Evolutionary conservation across 2,329 filamentous ascomycete species (phyloP), one percentile per base, ranked within the genome.

Genomic region (Lachnellula subtilissima): DNA sequence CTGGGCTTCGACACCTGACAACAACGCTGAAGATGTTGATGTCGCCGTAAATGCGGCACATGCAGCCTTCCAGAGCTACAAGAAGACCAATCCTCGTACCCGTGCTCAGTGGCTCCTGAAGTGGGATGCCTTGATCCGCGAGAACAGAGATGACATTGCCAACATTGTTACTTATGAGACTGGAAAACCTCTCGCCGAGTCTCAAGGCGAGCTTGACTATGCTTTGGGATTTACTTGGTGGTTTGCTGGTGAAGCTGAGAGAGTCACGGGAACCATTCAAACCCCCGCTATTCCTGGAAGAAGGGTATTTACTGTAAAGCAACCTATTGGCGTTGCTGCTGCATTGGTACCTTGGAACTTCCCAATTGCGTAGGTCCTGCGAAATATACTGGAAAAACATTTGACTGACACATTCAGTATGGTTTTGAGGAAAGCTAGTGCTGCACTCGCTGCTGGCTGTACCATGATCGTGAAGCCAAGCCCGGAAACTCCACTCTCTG

Each of bases 271-370:
- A 15, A 78, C 78, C 0, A 78, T 86, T 4, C 79, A 82, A 47
- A 75, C 78, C 0, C 78, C 85, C 0, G 75, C 86, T 0, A 73
- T 81, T 0, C 82, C 87, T 0, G 82, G 83, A 35, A 76, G 88
- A 5, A 77, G 87, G 12, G 78, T 85, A 2, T 81, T 92, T 58
- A 87, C 85, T 0, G 80, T 91, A 63, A 92, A 92, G 74, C 86
- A 89, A 70, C 86, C 86, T 0, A 78, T 89, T 56, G 87, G 87
- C 54, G 85, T 88, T 11, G 78, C 81, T 0, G 86, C 80, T 0
- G 86, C 86, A 0, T 72, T 90, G 15, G 85, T 89, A 1, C 86
- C 87, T 4, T 89, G 86, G 86, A 88, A 89, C 64, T 88, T 88
- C 61, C 85, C 85, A 0, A 76, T 87, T 50, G 84, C 84, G 35